These are phyloP conservation scores for Panaeolus cyanescens DNA, from an alignment of 768 basidiomycete species.

Conservation along the genomic window DNA sequence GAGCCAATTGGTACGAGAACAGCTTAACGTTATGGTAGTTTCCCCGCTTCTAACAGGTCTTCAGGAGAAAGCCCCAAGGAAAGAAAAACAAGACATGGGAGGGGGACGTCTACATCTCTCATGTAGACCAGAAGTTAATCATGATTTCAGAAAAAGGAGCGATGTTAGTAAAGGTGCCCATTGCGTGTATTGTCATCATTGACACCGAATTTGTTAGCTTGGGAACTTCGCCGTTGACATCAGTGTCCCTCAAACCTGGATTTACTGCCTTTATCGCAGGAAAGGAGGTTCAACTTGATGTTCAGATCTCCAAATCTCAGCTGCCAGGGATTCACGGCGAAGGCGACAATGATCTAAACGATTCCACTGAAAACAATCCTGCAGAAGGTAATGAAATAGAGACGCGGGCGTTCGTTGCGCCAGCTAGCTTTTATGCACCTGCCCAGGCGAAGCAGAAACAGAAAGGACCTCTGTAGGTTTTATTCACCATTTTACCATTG, in stretches of 20 bases:
- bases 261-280: slow-evolving; percentile 50
- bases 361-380: neutral
- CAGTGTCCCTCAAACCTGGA: slow-evolving; percentile 49
- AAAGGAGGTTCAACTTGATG: slow-evolving; percentile 65
- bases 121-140: slow-evolving; percentile 48
- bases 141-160: slow-evolving; percentile 74
- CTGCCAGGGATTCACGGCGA: slow-evolving; percentile 43
- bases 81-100: slow-evolving; percentile 91
- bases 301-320: slow-evolving; percentile 47
- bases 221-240: slow-evolving; percentile 64
- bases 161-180: slow-evolving; percentile 44
- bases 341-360: neutral
- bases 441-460: slow-evolving; percentile 37
- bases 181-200: neutral
- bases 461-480: slow-evolving; percentile 50
- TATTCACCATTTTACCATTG: neutral
- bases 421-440: slow-evolving; percentile 64
- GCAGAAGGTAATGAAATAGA: slow-evolving; percentile 3
- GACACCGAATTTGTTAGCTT: slow-evolving; percentile 39
- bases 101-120: slow-evolving; percentile 68
- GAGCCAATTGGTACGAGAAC: slow-evolving; percentile 61
- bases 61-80: slow-evolving; percentile 70
- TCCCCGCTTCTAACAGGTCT: neutral
- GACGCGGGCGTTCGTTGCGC: slow-evolving; percentile 44
- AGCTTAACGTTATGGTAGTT: slow-evolving; percentile 4